Percentiles rank a stretch among this genome's conserved stretches.
Conservation (phyloP, 164 flowering plant genomes). For the Saururus chinensis region DNA sequence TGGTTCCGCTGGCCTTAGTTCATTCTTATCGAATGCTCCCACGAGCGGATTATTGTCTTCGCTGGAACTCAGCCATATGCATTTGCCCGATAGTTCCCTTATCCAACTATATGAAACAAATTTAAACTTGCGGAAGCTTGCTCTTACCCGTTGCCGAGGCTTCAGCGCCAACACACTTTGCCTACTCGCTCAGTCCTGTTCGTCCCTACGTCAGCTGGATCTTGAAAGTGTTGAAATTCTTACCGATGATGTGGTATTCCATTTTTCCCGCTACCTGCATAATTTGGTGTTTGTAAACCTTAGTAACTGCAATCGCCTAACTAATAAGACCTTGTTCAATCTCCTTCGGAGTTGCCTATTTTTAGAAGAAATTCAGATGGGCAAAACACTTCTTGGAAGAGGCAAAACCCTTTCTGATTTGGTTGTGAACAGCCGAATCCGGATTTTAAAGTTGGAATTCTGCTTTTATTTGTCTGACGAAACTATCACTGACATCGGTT, state of each 20-base stretch:
- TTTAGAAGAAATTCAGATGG: slow-evolving; percentile 34
- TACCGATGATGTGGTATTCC: slow-evolving; percentile 20
- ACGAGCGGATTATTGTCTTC: slow-evolving; percentile 25
- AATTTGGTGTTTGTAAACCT: slow-evolving; percentile 25
- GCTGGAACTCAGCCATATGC: slow-evolving; percentile 27
- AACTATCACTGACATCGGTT: slow-evolving; percentile 16
- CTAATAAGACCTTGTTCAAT: slow-evolving; percentile 23
- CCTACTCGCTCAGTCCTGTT: slow-evolving; percentile 13
- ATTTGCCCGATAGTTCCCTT: slow-evolving; percentile 35
- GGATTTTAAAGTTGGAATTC: slow-evolving; percentile 19
- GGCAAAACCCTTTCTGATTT: slow-evolving; percentile 2
- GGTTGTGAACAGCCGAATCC: slow-evolving; percentile 12
- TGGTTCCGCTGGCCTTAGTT: slow-evolving; percentile 20
- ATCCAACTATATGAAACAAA: slow-evolving; percentile 19
- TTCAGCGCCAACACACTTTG: slow-evolving; percentile 26
- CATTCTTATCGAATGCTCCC: slow-evolving; percentile 9
- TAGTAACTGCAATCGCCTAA: slow-evolving; percentile 20
- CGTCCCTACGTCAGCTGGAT: slow-evolving; percentile 14
- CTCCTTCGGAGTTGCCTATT: slow-evolving; percentile 23
- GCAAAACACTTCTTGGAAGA: slow-evolving; percentile 29
- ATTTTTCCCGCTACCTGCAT: slow-evolving; percentile 19
- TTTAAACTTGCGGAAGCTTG: slow-evolving; percentile 32
- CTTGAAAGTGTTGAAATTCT: slow-evolving; percentile 28
- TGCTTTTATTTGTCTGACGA: slow-evolving; percentile 23
- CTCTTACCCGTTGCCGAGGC: slow-evolving; percentile 19